phyloP scores from a whole-genome alignment of 208 protist species.

The Leishmania aethiopica region DNA sequence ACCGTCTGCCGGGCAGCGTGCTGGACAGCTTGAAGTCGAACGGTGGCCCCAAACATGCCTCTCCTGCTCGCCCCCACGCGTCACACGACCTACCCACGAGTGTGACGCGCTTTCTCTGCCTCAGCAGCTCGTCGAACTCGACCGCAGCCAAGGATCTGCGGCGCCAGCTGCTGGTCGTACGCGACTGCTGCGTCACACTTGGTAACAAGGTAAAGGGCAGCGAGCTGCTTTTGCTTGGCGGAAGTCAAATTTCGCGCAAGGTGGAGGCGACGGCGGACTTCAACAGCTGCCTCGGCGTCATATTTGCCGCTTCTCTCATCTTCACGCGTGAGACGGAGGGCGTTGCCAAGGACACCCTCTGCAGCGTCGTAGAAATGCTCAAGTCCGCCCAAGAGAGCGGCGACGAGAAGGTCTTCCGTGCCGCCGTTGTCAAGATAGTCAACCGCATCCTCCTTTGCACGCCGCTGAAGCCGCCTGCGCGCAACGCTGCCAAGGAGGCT shows the following conservation, averaged over 20 bases:
- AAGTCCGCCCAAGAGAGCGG: slow-evolving; percentile 34
- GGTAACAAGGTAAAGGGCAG: slow-evolving; percentile 24
- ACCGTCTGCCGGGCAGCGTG: slow-evolving; percentile 10
- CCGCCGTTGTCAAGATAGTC: slow-evolving; percentile 37
- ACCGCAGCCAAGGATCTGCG: slow-evolving; percentile 20
- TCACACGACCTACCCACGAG: slow-evolving; percentile 27
- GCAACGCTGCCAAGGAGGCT: not conserved
- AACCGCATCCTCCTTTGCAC: slow-evolving; percentile 54
- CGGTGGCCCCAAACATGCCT: not conserved
- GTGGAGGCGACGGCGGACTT: slow-evolving; percentile 28
- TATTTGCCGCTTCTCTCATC: slow-evolving; percentile 33
- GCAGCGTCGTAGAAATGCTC: slow-evolving; percentile 33
- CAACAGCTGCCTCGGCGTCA: slow-evolving; percentile 34
- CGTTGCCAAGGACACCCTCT: slow-evolving; percentile 27
- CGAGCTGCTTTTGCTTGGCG: slow-evolving; percentile 32
- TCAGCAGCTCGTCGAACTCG: slow-evolving; percentile 18
- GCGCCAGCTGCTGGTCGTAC: slow-evolving; percentile 31
- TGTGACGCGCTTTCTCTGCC: slow-evolving; percentile 26
- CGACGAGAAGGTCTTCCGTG: slow-evolving; percentile 36
- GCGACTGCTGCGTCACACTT: slow-evolving; percentile 30
- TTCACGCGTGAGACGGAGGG: slow-evolving; percentile 31
- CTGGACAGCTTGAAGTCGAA: slow-evolving; percentile 3
- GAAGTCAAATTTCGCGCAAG: slow-evolving; percentile 17
- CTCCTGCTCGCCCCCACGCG: slow-evolving; percentile 9
- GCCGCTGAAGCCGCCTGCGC: slow-evolving; percentile 31